Evolutionary conservation across 2,329 filamentous ascomycete species (phyloP), one percentile per base, ranked within the genome.

Genomic region (Diplodia corticola): DNA sequence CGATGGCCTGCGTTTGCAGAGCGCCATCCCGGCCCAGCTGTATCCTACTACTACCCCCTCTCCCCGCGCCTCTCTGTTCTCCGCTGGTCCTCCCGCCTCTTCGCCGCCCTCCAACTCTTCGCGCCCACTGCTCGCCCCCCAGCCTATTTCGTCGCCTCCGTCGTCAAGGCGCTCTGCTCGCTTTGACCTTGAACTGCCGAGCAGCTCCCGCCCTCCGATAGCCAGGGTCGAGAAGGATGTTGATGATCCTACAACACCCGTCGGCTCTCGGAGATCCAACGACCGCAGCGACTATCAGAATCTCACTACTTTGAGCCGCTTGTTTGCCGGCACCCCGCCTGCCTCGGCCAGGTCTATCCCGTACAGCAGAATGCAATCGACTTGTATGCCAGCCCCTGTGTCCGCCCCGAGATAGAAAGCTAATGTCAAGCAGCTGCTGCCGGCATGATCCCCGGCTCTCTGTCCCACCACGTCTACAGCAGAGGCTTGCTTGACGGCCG

Each of bases 401-500:
- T 10, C 22, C 4, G 10, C 10, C 44, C 17, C 15, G 17, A 13
- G 22, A n/a, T 12, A 20, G 12, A 26, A 22, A 48, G 35, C 63
- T 68, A 48, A 67, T 48, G 37, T 6, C 20, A 15, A 3, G 60
- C 13, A 65, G 60, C 59, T 15, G 35, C 65, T 13, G 50, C 49
- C 24, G 40, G 24, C 30, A 71, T 72, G 65, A 79, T 80, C 64
- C 73, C 77, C 15, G 75, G 80, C 5, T 76, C 80, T 37, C 74
- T 86, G 7, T 80, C 82, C 0, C 79, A 82, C 53, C 84, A 86
- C 72, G 78, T 86, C 33, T 84, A 84, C 69, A 82, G 77, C 15
- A 79, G 82, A 67, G 84, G 84, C 24, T 76, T 86, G 35, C 73
- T 85, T 15, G 76, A 80, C 67, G 84, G 84, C 13, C 77, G 79